A percentile compares a stretch with the other conserved stretches of the same genome.
Evolutionary conservation across 768 basidiomycete genomes (phyloP).

Genomic region (Clathrus columnatus): DNA sequence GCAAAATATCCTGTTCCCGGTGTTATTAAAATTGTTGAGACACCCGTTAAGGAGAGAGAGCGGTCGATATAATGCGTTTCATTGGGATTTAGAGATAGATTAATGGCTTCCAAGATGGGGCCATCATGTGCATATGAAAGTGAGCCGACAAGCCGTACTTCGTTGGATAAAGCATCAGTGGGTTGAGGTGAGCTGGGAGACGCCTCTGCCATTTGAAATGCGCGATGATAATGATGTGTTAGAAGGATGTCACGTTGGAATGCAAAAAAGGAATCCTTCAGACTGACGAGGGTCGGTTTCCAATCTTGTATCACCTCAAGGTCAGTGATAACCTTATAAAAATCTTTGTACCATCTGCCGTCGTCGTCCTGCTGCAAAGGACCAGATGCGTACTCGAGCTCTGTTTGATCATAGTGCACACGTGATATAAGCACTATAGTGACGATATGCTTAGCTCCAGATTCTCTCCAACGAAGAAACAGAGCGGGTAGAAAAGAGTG

Average conservation of each 20-base stretch:
- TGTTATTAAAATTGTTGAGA: conserved; percentile 76
- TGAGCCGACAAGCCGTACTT: conserved; percentile 62
- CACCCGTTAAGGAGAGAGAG: conserved; percentile 82
- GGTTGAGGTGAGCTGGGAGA: conserved; percentile 16
- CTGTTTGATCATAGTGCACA: conserved; percentile 76
- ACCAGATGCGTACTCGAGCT: conserved; percentile 75
- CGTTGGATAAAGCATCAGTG: conserved; percentile 28
- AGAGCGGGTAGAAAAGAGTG: conserved; percentile 92
- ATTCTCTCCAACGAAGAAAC: conserved; percentile 75
- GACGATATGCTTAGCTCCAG: conserved; percentile 84
- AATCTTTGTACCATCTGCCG: conserved; percentile 83
- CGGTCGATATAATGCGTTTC: conserved; percentile 96
- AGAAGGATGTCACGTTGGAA: conserved; percentile 89
- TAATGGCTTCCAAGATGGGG: conserved; percentile 90
- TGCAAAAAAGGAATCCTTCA: conserved; percentile 85
- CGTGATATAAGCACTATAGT: conserved; percentile 92
- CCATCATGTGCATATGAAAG: conserved; percentile 88
- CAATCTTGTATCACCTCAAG: conserved; percentile 83
- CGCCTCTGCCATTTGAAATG: conserved; percentile 18
- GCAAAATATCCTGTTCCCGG: conserved; percentile 93
- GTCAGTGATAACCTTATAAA: conserved; percentile 92
- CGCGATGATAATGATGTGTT: conserved; percentile 80
- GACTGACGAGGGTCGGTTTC: conserved; percentile 74
- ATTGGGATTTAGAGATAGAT: conserved; percentile 83
- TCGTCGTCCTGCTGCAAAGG: conserved; percentile 69